Base-by-base conservation (phyloP, 257 asterid species). In the Fraxinus excelsior region DNA sequence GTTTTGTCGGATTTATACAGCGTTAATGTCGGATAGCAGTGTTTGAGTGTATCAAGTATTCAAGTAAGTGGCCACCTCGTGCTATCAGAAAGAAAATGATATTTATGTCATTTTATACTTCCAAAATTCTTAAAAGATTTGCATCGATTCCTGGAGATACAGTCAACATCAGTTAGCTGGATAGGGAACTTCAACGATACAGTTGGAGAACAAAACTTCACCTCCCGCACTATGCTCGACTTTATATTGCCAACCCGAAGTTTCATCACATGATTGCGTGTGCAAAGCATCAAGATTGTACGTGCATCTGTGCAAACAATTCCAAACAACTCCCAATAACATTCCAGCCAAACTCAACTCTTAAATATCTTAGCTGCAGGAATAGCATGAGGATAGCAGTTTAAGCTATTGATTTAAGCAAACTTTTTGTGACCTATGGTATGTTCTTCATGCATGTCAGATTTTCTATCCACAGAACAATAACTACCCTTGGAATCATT, bases 271-370 rank as follows among this genome's bases (percentile, higher is more conserved):
- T 6, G 46, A 26, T n/a, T 8, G 10, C 67, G 42, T 9, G 38
- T 29, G 46, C 62, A 9, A 7, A n/a, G 35, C 49, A 78, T 16
- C 77, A 31, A 11, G 9, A 19, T 71, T 32, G 34, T 28, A 26
- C 10, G 64, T 4, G 10, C 14, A 31, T 6, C 8, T 29, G 37
- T 49, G 56, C 16, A 34, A 70, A 56, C 28, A 53, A 38, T 51
- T 66, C 67, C 73, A n/a, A 75, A 80, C 69, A 70, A 25, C 62
- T 68, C 37, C 51, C 23, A 75, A 38, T 38, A 38, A 29, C 67
- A 16, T 9, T 31, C 5, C 44, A 16, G 25, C 62, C 28, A 49
- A 13, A 34, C 62, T 23, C 62, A 18, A 51, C 25, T 70, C 69
- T 67, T 74, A 29, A 51, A 51, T 51, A 74, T 31, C 35, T 60